phyloP scores from a whole-genome alignment of 345 rosid genomes.

The Microcos paniculata region DNA sequence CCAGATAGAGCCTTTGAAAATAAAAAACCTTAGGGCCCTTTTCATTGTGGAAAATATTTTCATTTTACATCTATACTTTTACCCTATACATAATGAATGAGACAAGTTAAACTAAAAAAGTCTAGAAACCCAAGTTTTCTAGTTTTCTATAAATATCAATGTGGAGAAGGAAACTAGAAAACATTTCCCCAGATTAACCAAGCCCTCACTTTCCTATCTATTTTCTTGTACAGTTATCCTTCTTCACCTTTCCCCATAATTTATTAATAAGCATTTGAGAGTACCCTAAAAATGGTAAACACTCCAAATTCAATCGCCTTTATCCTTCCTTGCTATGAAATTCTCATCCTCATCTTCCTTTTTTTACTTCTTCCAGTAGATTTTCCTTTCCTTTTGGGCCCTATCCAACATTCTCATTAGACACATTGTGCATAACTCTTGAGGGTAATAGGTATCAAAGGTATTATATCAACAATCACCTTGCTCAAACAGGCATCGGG shows the following conservation, averaged over 20 bases:
- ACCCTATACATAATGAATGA: neutral
- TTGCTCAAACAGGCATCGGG: slow-evolving; percentile 95
- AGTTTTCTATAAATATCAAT: neutral
- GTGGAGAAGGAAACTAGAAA: neutral
- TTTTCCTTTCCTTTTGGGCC: slow-evolving; percentile 5
- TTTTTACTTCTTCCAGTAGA: neutral
- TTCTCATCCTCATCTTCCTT: neutral
- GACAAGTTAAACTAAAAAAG: neutral
- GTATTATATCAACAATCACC: slow-evolving; percentile 40
- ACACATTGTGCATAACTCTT: neutral
- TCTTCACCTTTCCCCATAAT: neutral
- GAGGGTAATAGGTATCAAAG: neutral
- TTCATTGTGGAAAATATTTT: neutral
- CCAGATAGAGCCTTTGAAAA: neutral
- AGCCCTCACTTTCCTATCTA: neutral
- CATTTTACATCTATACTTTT: neutral
- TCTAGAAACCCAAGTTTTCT: neutral
- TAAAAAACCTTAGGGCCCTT: neutral
- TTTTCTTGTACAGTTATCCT: neutral
- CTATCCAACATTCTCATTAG: slow-evolving; percentile 2
- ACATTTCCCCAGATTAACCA: neutral
- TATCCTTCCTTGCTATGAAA: neutral
- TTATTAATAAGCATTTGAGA: neutral
- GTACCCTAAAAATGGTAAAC: neutral
- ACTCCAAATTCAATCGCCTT: neutral